phyloP scores from a whole-genome alignment of 2,329 filamentous ascomycete genomes.

The Microcyclosporella mali region DNA sequence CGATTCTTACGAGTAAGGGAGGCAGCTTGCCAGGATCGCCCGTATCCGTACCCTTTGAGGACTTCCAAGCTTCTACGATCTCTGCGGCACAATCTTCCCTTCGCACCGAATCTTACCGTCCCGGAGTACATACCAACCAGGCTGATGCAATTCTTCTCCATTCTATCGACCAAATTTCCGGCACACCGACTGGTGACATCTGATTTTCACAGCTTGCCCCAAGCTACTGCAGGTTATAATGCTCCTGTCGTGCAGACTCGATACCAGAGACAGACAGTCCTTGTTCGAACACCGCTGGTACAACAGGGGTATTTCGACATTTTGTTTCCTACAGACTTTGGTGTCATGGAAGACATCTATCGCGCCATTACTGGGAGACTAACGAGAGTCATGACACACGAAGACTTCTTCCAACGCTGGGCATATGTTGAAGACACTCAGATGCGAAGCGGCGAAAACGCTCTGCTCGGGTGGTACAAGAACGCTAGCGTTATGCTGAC shows the following conservation, averaged over 20 bases:
- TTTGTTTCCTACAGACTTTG: slow-evolving; percentile 93
- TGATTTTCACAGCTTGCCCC: slow-evolving; percentile 82
- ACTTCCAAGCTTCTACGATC: slow-evolving; percentile 51
- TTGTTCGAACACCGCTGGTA: slow-evolving; percentile 84
- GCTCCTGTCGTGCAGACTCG: slow-evolving; percentile 94
- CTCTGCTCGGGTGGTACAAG: slow-evolving; percentile 84
- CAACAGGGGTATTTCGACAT: slow-evolving; percentile 99
- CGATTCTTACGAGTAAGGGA: slow-evolving; percentile 81
- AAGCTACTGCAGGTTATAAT: slow-evolving; percentile 77
- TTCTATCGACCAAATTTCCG: slow-evolving; percentile 81
- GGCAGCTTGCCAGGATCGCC: slow-evolving; percentile 57
- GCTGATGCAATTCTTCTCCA: slow-evolving; percentile 94
- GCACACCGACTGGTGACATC: slow-evolving; percentile 81
- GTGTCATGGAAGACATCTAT: slow-evolving; percentile 85
- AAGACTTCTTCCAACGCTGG: slow-evolving; percentile 86
- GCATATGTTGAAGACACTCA: slow-evolving; percentile 84
- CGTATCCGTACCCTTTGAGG: slow-evolving; percentile 58
- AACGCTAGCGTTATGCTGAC: slow-evolving; percentile 92
- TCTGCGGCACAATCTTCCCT: slow-evolving; percentile 59
- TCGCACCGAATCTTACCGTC: slow-evolving; percentile 67
- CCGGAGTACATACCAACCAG: slow-evolving; percentile 93
- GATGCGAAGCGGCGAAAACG: slow-evolving; percentile 88
- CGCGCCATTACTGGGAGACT: slow-evolving; percentile 87
- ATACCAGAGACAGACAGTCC: slow-evolving; percentile 78
- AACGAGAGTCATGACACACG: slow-evolving; percentile 76